A percentile compares a stretch with the other conserved stretches of the same genome.
phyloP scores from a whole-genome alignment of 208 protist species.

The Tritrichomonas musculus region DNA sequence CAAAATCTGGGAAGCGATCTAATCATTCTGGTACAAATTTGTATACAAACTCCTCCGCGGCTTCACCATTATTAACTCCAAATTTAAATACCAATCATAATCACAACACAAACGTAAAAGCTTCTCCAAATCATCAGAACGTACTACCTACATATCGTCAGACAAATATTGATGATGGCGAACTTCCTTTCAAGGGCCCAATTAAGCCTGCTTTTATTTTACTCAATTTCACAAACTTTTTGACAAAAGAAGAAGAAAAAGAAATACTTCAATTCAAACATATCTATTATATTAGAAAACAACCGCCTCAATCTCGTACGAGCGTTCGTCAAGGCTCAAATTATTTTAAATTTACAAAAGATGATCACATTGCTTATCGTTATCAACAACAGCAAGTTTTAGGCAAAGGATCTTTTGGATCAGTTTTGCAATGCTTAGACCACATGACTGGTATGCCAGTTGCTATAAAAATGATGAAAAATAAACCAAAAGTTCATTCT shows the following conservation, averaged over 20 bases:
- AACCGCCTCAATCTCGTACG: background rate
- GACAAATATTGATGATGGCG: background rate
- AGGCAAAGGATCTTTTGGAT: slow-evolving; percentile 76
- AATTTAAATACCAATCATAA: too few species aligned
- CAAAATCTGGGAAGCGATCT: too few species aligned
- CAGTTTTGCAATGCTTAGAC: slow-evolving; percentile 72
- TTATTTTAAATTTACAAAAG: background rate
- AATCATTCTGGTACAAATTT: too few species aligned
- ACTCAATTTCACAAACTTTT: background rate
- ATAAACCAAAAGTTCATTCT: slow-evolving; percentile 48
- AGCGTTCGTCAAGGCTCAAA: too few species aligned
- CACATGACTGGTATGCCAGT: slow-evolving; percentile 56
- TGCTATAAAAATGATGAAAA: slow-evolving; percentile 63
- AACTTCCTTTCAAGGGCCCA: background rate
- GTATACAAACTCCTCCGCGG: too few species aligned
- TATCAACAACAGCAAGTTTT: slow-evolving; percentile 68
- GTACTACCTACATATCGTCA: too few species aligned
- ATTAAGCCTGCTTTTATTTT: background rate
- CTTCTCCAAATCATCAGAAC: too few species aligned
- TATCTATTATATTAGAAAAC: background rate
- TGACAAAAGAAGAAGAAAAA: background rate
- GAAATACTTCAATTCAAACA: background rate
- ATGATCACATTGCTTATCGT: slow-evolving; percentile 56
- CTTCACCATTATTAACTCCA: too few species aligned
- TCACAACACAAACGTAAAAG: too few species aligned